Conservation (phyloP, 2,329 filamentous ascomycete species). For the Stemphylium beticola region DNA sequence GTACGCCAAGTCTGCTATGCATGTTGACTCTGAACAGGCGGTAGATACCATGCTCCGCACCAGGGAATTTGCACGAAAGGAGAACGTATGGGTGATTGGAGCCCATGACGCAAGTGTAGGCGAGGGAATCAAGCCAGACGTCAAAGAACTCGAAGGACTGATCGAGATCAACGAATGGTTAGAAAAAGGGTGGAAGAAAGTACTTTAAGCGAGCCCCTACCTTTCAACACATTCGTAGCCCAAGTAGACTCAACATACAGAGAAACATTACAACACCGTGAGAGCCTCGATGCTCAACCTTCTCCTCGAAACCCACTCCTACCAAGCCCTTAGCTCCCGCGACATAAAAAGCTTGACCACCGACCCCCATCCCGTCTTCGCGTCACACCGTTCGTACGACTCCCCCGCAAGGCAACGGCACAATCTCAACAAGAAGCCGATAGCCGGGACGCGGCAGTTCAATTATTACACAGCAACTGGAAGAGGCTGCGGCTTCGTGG, state of each 20-base stretch:
- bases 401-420: background rate
- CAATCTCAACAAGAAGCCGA: background rate
- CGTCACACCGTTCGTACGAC: background rate
- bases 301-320: background rate
- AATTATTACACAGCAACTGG: no score
- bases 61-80: constrained; percentile 26
- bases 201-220: constrained; percentile 8
- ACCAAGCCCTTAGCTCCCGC: constrained; percentile 26
- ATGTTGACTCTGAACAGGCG: constrained; percentile 35
- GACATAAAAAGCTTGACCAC: constrained; percentile 30
- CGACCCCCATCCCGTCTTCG: background rate
- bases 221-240: background rate
- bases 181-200: constrained; percentile 34
- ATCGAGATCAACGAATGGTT: constrained; percentile 34
- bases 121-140: constrained; percentile 24
- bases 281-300: background rate
- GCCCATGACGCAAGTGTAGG: constrained; percentile 42
- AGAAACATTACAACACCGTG: no score
- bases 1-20: constrained; percentile 37
- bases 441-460: no score
- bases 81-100: constrained; percentile 40
- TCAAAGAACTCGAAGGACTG: constrained; percentile 33
- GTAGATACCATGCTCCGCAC: constrained; percentile 37
- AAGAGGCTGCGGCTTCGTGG: no score
- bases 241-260: background rate